Evolutionary conservation across 805 yeast genomes (phyloP).

Genomic region (Kodamaea kakaduensis): DNA sequence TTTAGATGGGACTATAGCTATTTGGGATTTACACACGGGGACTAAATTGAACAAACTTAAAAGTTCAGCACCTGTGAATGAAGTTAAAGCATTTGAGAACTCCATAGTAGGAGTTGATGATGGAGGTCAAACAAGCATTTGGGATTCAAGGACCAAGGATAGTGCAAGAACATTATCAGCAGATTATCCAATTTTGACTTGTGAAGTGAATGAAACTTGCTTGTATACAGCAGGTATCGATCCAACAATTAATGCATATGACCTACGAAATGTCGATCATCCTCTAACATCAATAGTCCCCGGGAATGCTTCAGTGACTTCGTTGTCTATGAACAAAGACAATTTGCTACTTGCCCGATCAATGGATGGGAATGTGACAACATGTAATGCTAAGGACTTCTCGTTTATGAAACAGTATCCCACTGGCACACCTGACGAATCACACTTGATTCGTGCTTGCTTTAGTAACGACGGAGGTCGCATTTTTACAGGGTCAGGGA

Average conservation of each 20-base stretch:
- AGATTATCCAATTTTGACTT: slow-evolving; percentile 56
- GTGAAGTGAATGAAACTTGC: slow-evolving; percentile 35
- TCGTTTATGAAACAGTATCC: slow-evolving; percentile 3
- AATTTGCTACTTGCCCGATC: slow-evolving; percentile 49
- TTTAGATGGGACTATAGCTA: slow-evolving; percentile 57
- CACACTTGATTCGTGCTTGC: slow-evolving; percentile 46
- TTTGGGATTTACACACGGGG: slow-evolving; percentile 63
- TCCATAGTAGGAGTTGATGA: slow-evolving; percentile 51
- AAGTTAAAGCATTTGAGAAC: slow-evolving; percentile 27
- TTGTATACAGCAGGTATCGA: slow-evolving; percentile 67
- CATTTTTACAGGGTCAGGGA: slow-evolving; percentile 59
- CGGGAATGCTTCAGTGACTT: slow-evolving; percentile 49
- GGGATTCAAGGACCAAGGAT: slow-evolving; percentile 62
- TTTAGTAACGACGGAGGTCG: slow-evolving; percentile 41
- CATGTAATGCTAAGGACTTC: not conserved
- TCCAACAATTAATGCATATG: slow-evolving; percentile 57
- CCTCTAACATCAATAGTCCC: slow-evolving; percentile 16
- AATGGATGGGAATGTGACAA: slow-evolving; percentile 42
- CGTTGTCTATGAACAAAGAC: slow-evolving; percentile 46
- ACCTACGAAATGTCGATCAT: slow-evolving; percentile 39
- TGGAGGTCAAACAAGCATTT: slow-evolving; percentile 54
- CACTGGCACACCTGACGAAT: slow-evolving; percentile 32
- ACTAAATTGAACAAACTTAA: slow-evolving; percentile 40
- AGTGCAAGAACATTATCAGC: slow-evolving; percentile 39
- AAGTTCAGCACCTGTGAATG: slow-evolving; percentile 53